These are phyloP conservation scores for Sugiyamaella castrensis DNA, from an alignment of 1,139 yeast genomes.

Conservation along the genomic window DNA sequence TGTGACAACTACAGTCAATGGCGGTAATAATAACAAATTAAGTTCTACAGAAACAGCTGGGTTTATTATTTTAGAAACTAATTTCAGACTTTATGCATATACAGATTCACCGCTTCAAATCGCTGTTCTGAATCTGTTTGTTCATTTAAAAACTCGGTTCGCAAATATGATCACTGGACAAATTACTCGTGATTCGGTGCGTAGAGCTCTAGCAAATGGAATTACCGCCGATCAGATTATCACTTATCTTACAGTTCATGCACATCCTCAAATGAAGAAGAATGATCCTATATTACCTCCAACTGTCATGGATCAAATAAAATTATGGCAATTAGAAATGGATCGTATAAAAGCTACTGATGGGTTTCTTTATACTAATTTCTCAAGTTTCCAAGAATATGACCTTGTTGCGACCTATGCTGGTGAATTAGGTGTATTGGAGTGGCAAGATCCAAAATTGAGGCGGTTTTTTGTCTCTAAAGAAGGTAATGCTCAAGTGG, in stretches of 20 bases:
- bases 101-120: constrained; percentile 94
- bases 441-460: constrained; percentile 76
- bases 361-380: constrained; percentile 87
- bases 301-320: constrained; percentile 92
- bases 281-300: constrained; percentile 66
- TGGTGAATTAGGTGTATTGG: constrained; percentile 80
- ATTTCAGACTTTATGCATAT: constrained; percentile 88
- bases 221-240: constrained; percentile 94
- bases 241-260: constrained; percentile 83
- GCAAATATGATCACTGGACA: constrained; percentile 93
- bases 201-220: constrained; percentile 81
- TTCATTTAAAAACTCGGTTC: constrained; percentile 78
- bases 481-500: constrained; percentile 85
- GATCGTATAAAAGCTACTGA: constrained; percentile 87
- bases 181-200: constrained; percentile 84
- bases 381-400: constrained; percentile 72
- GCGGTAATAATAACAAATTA: constrained; percentile 18
- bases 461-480: constrained; percentile 76
- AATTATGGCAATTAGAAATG: constrained; percentile 92
- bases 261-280: constrained; percentile 84
- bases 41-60: constrained; percentile 34
- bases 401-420: constrained; percentile 74
- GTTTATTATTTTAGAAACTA: constrained; percentile 85
- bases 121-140: constrained; percentile 85
- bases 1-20: constrained; percentile 1